Evolutionary conservation across 768 basidiomycete species (phyloP), one percentile per base, ranked within the genome.

Genomic region (Cystobasidium onofrii): DNA sequence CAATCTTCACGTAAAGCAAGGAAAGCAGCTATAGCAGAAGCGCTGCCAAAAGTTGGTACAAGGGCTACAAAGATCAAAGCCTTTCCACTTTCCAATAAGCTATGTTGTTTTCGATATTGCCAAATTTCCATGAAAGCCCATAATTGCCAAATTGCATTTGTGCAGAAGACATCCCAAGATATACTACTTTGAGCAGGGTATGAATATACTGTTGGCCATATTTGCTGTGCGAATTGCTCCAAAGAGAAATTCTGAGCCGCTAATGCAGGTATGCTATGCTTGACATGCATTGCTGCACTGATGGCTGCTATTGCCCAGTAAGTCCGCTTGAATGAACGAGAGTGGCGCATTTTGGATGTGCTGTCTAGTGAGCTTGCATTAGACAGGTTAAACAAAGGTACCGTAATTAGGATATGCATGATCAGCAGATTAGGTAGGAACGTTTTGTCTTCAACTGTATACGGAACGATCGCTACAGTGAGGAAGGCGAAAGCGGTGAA

Each of bases 401-500:
- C 43, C 57, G 87, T 64, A 64, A 88, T 81, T 15, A 87, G 80
- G 20, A 78, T 80, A 80, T 90, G 89, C 85, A 89, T 87, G 66
- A 83, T 73, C 55, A 89, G 82, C 43, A 89, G 84, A 76, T 87
- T 87, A 13, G 83, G 82, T 36, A 88, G 82, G 81, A 89, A 89
- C 15, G 54, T 27, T 7, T 78, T 55, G 29, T 44, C 34, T 33
- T 55, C 78, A 27, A 82, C 75, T 20, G 85, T 84, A 75, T 80
- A 81, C 1, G 88, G 86, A 4, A 83, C 81, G 20, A 82, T 57
- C 1, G 81, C 82, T 61, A 87, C 83, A 0, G 86, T 83, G 33
- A 78, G 77, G 31, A 88, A 78, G 0, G 85, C 84, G 10, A 84
- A 4, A 50, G 46, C 46, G 46, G 20, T 50, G 46, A 4, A 50